phyloP scores from a whole-genome alignment of 1,139 yeast species.

The Kazachstania sp. region DNA sequence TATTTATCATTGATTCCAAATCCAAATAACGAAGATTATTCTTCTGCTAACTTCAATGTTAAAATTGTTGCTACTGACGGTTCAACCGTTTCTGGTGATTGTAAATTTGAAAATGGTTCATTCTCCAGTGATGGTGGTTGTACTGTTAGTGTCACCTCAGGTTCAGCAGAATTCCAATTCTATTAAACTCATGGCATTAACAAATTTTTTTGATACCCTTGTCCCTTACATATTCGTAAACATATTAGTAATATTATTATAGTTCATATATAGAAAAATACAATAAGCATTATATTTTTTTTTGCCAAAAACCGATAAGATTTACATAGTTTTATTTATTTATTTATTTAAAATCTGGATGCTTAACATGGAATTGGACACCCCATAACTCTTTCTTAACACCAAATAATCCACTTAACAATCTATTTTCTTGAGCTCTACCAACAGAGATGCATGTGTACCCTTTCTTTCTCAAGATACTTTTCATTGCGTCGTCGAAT shows the following conservation, averaged over 20 bases:
- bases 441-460: conserved; percentile 30
- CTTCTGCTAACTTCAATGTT: conserved; percentile 68
- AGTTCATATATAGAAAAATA: neutral
- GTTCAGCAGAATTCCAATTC: conserved; percentile 49
- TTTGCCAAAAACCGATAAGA: neutral
- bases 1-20: conserved; percentile 91
- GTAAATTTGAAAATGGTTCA: conserved; percentile 71
- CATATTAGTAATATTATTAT: too few relatives aligned
- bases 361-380: conserved; percentile 29
- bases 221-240: too few relatives aligned
- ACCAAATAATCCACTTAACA: conserved; percentile 35
- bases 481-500: conserved; percentile 39
- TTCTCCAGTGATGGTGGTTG: conserved; percentile 79
- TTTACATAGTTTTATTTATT: too few relatives aligned
- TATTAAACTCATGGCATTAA: conserved; percentile 12
- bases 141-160: conserved; percentile 78
- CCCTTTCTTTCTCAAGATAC: conserved; percentile 32
- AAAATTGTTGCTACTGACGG: conserved; percentile 73
- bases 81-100: conserved; percentile 59
- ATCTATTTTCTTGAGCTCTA: conserved; percentile 25
- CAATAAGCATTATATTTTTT: neutral
- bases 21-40: conserved; percentile 70
- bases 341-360: neutral
- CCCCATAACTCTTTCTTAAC: conserved; percentile 45
- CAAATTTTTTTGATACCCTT: too few relatives aligned